Conservation (phyloP, 805 yeast genomes). For the Limtongia smithiae region DNA sequence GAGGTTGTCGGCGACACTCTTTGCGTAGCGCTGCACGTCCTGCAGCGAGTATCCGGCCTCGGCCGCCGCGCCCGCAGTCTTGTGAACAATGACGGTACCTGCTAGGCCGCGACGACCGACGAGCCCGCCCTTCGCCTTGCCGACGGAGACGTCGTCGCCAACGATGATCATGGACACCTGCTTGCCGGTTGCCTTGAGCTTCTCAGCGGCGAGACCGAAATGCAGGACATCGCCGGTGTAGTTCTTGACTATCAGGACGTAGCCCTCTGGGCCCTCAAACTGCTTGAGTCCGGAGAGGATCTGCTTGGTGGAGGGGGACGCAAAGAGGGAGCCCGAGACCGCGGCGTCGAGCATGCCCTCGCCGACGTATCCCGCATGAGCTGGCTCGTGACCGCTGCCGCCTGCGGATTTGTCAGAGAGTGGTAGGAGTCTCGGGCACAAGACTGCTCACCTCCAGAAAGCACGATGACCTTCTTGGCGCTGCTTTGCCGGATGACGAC, state of each 20-base stretch:
- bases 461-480: constrained; percentile 49
- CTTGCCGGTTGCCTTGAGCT: constrained; percentile 78
- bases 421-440: background rate
- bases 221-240: constrained; percentile 93
- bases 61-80: constrained; percentile 72
- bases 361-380: constrained; percentile 90
- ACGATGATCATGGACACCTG: constrained; percentile 70
- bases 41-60: constrained; percentile 48
- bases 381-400: constrained; percentile 77
- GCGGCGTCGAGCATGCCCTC: constrained; percentile 81
- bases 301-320: constrained; percentile 89
- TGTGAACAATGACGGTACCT: constrained; percentile 83
- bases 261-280: constrained; percentile 44
- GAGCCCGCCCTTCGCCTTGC: constrained; percentile 79
- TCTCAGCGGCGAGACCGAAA: constrained; percentile 86
- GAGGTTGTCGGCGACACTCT: constrained; percentile 54
- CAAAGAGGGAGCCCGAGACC: constrained; percentile 83
- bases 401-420: constrained; percentile 35
- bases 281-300: constrained; percentile 59
- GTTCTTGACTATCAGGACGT: constrained; percentile 77
- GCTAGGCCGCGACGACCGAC: constrained; percentile 96
- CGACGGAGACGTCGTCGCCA: constrained; percentile 92
- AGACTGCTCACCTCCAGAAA: constrained; percentile 67
- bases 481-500: constrained; percentile 31
- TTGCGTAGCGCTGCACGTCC: constrained; percentile 57